Evolutionary conservation across 495 filamentous ascomycete genomes (phyloP), one percentile per base, ranked within the genome.

Genomic region (Sporormia fimetaria): DNA sequence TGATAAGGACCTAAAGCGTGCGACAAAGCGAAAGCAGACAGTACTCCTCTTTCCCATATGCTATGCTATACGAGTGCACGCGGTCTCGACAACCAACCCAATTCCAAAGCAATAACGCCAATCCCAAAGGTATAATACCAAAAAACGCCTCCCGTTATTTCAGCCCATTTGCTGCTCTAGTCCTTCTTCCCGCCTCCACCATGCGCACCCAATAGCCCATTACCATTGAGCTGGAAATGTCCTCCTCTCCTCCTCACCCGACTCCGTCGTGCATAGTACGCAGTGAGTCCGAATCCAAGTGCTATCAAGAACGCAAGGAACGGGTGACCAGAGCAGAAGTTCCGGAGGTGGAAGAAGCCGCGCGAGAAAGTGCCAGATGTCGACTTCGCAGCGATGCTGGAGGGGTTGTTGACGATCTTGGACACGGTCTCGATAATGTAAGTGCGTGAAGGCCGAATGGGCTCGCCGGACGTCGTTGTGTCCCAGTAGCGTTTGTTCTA

Each of bases 401-500:
- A 79, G 11, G 87, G 83, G 33, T 69, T 63, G 3, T 59, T 45
- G 40, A 81, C 62, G 34, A 81, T 77, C 50, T 92, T 84, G 47
- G 76, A 81, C 44, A 95, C 71, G 33, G 88, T 95, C 63, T 96
- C 90, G 23, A 94, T 78, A 56, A 98, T 98, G 6, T 84, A 88
- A 4, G 88, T 92, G 33, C 90, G 82, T 4, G 82, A 88, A 26
- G 87, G 81, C 47, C 87, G 76, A 54, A 98, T 95, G 28, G 72
- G 67, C 58, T 83, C 83, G 38, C 87, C 87, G 4, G 83, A 90
- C 27, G 80, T 81, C 37, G 90, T 93, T 20, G 69, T 73, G 58
- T 98, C 90, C 92, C 92, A 98, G 64, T 94, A 96, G 40, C 80
- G 74, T 40, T 83, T 85, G 63, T 81, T 85, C 86, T 94, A 23